phyloP scores from a whole-genome alignment of 441 rosid genomes.

The Croton laevigatus region DNA sequence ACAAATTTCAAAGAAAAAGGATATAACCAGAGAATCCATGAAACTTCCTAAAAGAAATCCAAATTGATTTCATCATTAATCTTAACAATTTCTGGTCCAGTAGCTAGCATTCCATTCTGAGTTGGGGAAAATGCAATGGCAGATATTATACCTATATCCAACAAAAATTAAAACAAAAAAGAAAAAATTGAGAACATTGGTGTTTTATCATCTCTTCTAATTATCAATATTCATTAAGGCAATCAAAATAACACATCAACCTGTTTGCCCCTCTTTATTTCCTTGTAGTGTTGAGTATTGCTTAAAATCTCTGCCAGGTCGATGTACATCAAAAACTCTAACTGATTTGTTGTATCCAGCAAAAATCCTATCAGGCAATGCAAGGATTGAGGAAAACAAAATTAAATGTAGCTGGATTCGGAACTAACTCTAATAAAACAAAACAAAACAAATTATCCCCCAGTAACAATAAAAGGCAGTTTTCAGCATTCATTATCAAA shows the following conservation, averaged over 20 bases:
- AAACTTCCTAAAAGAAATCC: too few relatives aligned
- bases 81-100: too few relatives aligned
- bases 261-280: conserved; percentile 92
- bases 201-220: conserved; percentile 3
- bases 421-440: neutral
- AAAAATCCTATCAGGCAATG: conserved; percentile 56
- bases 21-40: too few relatives aligned
- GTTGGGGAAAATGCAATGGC: conserved; percentile 78
- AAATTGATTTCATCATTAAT: too few relatives aligned
- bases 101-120: conserved; percentile 81
- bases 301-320: conserved; percentile 88
- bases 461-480: conserved; percentile 3
- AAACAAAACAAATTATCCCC: neutral
- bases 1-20: too few relatives aligned
- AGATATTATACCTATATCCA: conserved; percentile 71
- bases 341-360: conserved; percentile 88
- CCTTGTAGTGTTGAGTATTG: conserved; percentile 72
- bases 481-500: conserved; percentile 20
- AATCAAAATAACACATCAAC: conserved; percentile 32
- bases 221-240: conserved; percentile 7
- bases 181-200: conserved; percentile 8
- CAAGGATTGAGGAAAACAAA: conserved; percentile 19
- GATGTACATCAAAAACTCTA: conserved; percentile 87
- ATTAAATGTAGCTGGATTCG: conserved; percentile 5
- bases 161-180: neutral